Evolutionary conservation across 148 eudicot species (phyloP).

Genomic region (Vaccinium corymbosum): DNA sequence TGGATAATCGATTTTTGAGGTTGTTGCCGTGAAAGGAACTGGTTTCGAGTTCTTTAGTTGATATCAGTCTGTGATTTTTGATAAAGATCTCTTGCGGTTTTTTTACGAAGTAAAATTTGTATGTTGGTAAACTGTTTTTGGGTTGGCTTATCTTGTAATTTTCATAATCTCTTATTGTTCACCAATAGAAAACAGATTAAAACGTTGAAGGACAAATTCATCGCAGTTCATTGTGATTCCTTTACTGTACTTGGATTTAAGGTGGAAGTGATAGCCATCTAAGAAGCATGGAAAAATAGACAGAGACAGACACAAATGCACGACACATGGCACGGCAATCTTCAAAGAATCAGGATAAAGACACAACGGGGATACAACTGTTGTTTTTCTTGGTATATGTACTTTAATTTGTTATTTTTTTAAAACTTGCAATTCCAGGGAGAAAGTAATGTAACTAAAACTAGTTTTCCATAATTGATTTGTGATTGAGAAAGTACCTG

Average conservation of each 20-base stretch:
- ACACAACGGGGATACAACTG: background rate
- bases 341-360: background rate
- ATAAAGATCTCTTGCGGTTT: background rate
- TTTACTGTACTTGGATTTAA: background rate
- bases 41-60: slow-evolving; percentile 1
- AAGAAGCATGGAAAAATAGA: background rate
- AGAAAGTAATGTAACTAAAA: background rate
- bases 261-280: background rate
- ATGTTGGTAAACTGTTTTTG: background rate
- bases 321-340: background rate
- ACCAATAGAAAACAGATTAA: background rate
- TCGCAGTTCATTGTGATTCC: background rate
- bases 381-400: background rate
- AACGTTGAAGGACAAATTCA: background rate
- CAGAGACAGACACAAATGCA: background rate
- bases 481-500: background rate
- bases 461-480: background rate
- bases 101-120: background rate
- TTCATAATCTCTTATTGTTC: background rate
- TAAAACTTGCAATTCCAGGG: background rate
- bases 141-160: background rate
- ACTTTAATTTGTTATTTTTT: background rate
- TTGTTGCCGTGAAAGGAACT: background rate
- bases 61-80: background rate
- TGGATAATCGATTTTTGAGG: slow-evolving; percentile 1